Percentiles rank a stretch among this genome's conserved stretches.
phyloP scores from a whole-genome alignment of 495 filamentous ascomycete species.

The Schizothecium vesticola region DNA sequence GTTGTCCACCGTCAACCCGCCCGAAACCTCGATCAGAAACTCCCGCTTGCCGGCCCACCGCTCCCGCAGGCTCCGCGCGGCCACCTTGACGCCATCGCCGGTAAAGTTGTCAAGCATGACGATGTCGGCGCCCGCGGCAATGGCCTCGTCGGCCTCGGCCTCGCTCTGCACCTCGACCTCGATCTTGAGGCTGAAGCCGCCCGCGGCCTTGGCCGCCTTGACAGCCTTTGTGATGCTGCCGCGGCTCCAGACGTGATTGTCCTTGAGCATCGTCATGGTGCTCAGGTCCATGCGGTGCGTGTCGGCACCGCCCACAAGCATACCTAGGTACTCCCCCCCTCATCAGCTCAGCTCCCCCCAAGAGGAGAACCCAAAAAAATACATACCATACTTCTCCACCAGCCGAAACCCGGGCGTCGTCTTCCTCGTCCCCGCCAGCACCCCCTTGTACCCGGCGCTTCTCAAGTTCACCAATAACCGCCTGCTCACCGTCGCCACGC shows the following conservation, averaged over 20 bases:
- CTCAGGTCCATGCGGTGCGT: slow-evolving; percentile 87
- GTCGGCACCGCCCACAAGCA: slow-evolving; percentile 79
- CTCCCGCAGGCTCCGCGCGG: slow-evolving; percentile 66
- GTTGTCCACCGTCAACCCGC: slow-evolving; percentile 82
- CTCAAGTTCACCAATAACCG: slow-evolving; percentile 47
- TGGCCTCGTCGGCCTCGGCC: slow-evolving; percentile 83
- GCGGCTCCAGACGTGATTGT: slow-evolving; percentile 92
- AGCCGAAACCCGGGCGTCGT: slow-evolving; percentile 93
- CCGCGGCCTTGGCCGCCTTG: slow-evolving; percentile 71
- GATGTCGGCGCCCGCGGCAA: slow-evolving; percentile 84
- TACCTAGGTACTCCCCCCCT: neutral
- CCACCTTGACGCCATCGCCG: slow-evolving; percentile 63
- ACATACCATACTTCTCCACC: slow-evolving; percentile 97
- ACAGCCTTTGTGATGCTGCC: slow-evolving; percentile 82
- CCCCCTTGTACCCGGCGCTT: slow-evolving; percentile 66
- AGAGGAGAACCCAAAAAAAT: neutral
- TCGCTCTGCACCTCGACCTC: slow-evolving; percentile 92
- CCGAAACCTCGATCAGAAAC: slow-evolving; percentile 86
- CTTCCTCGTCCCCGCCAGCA: slow-evolving; percentile 92
- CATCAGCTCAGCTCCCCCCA: neutral
- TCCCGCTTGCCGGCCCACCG: slow-evolving; percentile 62
- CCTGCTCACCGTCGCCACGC: slow-evolving; percentile 70
- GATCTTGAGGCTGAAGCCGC: slow-evolving; percentile 85
- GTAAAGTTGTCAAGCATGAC: slow-evolving; percentile 97
- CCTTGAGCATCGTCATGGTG: slow-evolving; percentile 97